Percentiles rank a stretch among this genome's conserved stretches.
Conservation (phyloP, 345 rosid species). For the Carallia brachiata region DNA sequence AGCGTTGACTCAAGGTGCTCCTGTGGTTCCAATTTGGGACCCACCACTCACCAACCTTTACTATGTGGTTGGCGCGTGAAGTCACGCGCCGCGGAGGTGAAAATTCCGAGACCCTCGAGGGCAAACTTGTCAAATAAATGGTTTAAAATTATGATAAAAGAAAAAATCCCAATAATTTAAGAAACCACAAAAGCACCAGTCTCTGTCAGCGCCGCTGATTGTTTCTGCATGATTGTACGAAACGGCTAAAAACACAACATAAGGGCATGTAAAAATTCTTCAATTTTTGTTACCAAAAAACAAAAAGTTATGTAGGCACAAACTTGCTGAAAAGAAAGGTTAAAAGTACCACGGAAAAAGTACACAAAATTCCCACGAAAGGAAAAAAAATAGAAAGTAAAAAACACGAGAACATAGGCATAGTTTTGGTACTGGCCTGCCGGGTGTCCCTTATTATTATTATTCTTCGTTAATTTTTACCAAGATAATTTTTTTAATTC, state of each 20-base stretch:
- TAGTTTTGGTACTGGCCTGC: neutral
- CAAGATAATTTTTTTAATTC: too few species aligned
- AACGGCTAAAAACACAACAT: neutral
- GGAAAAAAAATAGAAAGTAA: neutral
- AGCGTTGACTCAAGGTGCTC: constrained; percentile 13
- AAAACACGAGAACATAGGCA: neutral
- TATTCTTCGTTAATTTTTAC: too few species aligned
- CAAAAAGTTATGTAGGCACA: too few species aligned
- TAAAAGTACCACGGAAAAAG: constrained; percentile 25
- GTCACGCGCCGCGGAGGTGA: neutral
- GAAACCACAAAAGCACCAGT: neutral
- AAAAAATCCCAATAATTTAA: neutral
- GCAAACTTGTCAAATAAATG: constrained; percentile 12
- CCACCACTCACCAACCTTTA: neutral
- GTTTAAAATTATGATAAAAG: neutral
- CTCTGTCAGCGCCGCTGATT: constrained; percentile 7
- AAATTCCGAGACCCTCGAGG: constrained; percentile 8
- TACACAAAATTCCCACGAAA: constrained; percentile 8
- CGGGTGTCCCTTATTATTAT: too few species aligned
- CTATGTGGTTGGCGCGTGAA: constrained; percentile 2
- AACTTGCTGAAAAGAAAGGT: neutral
- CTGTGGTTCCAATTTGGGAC: neutral
- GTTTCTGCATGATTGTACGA: too few species aligned
- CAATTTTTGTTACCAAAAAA: too few species aligned
- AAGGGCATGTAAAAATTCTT: too few species aligned